phyloP scores from a whole-genome alignment of 2,329 filamentous ascomycete genomes.

The Xylaria sp. region DNA sequence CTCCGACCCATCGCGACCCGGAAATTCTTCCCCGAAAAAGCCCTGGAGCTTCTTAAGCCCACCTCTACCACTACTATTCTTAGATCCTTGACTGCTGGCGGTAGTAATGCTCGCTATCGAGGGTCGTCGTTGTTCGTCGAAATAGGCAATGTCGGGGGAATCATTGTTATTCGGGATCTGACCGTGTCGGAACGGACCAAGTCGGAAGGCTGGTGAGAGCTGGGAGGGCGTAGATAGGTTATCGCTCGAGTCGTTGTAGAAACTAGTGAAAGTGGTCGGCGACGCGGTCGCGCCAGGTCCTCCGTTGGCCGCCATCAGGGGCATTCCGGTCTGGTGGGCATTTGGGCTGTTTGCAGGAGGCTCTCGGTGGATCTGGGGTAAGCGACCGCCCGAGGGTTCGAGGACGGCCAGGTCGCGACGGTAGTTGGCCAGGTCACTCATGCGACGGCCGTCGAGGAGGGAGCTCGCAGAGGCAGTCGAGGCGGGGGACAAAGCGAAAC shows the following conservation, averaged over 20 bases:
- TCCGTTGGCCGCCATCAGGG: slow-evolving; percentile 65
- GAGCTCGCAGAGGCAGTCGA: slow-evolving; percentile 59
- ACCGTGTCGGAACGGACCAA: slow-evolving; percentile 52
- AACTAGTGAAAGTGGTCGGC: slow-evolving; percentile 63
- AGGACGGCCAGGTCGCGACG: slow-evolving; percentile 77
- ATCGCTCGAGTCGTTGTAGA: slow-evolving; percentile 81
- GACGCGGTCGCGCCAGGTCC: slow-evolving; percentile 51
- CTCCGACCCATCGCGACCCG: slow-evolving; percentile 78
- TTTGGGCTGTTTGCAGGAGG: slow-evolving; percentile 66
- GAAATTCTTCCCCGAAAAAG: slow-evolving; percentile 92
- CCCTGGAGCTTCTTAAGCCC: slow-evolving; percentile 86
- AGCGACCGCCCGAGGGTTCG: slow-evolving; percentile 67
- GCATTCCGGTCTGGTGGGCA: slow-evolving; percentile 64
- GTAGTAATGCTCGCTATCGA: slow-evolving; percentile 89
- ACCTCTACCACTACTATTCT: slow-evolving; percentile 74
- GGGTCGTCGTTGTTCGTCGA: slow-evolving; percentile 80
- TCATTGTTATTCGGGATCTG: slow-evolving; percentile 63
- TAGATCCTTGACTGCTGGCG: slow-evolving; percentile 86
- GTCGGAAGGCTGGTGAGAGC: slow-evolving; percentile 75
- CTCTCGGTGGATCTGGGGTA: slow-evolving; percentile 69
- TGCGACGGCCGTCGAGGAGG: slow-evolving; percentile 66
- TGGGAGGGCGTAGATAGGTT: slow-evolving; percentile 71
- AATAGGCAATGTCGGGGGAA: slow-evolving; percentile 69
- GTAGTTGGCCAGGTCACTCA: slow-evolving; percentile 74
- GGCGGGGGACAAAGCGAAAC: slow-evolving; percentile 56